Conservation (phyloP, 805 yeast species). For the Candida rishiriensis region DNA sequence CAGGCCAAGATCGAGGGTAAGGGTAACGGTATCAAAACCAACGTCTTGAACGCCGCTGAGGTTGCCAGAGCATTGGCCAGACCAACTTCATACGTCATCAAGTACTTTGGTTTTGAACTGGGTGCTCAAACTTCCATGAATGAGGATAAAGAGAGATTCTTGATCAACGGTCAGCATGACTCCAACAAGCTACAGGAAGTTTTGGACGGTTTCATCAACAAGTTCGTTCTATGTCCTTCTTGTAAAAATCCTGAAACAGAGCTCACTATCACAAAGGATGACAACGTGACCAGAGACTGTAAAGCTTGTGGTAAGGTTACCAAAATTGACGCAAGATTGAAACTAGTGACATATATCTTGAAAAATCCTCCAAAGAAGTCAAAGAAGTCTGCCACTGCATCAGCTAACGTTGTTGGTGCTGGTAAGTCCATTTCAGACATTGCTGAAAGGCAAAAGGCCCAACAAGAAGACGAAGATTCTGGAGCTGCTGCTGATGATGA, state of each 20-base stretch:
- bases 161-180: constrained; percentile 94
- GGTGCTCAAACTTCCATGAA: constrained; percentile 92
- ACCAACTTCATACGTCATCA: constrained; percentile 88
- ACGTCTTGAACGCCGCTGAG: constrained; percentile 82
- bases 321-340: constrained; percentile 77
- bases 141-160: constrained; percentile 77
- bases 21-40: constrained; percentile 98
- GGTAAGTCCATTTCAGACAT: constrained; percentile 77
- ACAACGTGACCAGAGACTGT: constrained; percentile 81
- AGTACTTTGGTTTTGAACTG: constrained; percentile 92
- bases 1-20: constrained; percentile 97
- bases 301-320: constrained; percentile 97
- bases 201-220: constrained; percentile 89
- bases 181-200: constrained; percentile 86
- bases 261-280: constrained; percentile 71
- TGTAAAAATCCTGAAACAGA: constrained; percentile 99
- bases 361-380: constrained; percentile 85
- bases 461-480: constrained; percentile 31
- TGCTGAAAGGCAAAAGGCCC: constrained; percentile 48
- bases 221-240: constrained; percentile 87
- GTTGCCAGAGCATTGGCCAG: constrained; percentile 93
- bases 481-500: constrained; percentile 34
- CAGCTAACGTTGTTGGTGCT: constrained; percentile 86
- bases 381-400: constrained; percentile 80
- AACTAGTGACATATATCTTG: constrained; percentile 77